These are phyloP conservation scores for Mucor indicus DNA, from an alignment of 371 early-diverging fungal species.

Conservation along the genomic window DNA sequence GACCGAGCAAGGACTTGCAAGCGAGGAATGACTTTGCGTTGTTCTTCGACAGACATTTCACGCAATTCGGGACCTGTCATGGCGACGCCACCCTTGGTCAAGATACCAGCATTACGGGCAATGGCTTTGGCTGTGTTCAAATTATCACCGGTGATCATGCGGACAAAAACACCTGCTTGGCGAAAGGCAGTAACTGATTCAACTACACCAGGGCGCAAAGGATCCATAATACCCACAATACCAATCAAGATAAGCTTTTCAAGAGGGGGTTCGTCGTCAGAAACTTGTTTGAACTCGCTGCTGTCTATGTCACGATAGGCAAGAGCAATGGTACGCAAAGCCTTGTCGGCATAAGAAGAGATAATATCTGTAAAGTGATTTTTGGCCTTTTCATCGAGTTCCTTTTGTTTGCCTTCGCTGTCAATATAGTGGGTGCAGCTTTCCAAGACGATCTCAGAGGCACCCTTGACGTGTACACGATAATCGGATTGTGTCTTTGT, in stretches of 20 bases:
- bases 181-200: constrained; percentile 79
- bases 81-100: constrained; percentile 78
- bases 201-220: constrained; percentile 84
- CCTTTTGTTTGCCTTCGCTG: constrained; percentile 47
- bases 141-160: constrained; percentile 98
- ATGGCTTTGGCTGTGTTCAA: constrained; percentile 86
- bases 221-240: constrained; percentile 92
- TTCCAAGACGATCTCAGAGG: constrained; percentile 80
- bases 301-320: constrained; percentile 69
- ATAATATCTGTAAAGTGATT: constrained; percentile 59
- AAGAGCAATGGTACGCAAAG: constrained; percentile 87
- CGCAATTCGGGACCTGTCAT: constrained; percentile 92
- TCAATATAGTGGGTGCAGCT: constrained; percentile 61
- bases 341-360: constrained; percentile 72
- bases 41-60: constrained; percentile 69
- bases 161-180: constrained; percentile 89
- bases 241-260: constrained; percentile 70
- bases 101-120: constrained; percentile 85
- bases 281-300: constrained; percentile 18
- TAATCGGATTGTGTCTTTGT: constrained; percentile 34
- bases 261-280: constrained; percentile 55
- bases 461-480: constrained; percentile 76
- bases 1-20: constrained; percentile 92
- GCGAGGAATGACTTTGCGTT: constrained; percentile 76
- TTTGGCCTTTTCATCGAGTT: constrained; percentile 48